These are phyloP conservation scores for Trichodelitschia bisporula DNA, from an alignment of 495 filamentous ascomycete genomes.

Conservation along the genomic window DNA sequence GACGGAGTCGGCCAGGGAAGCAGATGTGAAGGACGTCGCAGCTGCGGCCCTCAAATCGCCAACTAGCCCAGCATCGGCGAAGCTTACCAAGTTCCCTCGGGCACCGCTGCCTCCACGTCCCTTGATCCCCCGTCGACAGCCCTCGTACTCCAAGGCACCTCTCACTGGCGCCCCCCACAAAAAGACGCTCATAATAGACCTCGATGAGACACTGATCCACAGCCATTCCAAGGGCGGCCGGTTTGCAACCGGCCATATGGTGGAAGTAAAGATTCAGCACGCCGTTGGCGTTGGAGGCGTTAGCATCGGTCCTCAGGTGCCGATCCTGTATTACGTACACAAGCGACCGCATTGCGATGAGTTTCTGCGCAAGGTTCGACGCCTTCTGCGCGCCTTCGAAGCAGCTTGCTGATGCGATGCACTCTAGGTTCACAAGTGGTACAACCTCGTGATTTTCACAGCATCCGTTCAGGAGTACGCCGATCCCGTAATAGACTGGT, in stretches of 20 bases:
- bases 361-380: constrained; percentile 55
- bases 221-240: constrained; percentile 88
- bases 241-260: constrained; percentile 95
- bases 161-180: constrained; percentile 24
- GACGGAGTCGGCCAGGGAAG: constrained; percentile 6
- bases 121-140: constrained; percentile 61
- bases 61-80: constrained; percentile 37
- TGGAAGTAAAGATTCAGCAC: constrained; percentile 73
- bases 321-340: constrained; percentile 96
- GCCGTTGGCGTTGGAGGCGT: constrained; percentile 30
- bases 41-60: constrained; percentile 53
- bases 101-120: constrained; percentile 72
- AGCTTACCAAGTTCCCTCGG: constrained; percentile 67
- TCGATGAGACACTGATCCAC: constrained; percentile 94
- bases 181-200: constrained; percentile 85
- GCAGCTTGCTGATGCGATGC: constrained; percentile 1
- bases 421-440: constrained; percentile 68
- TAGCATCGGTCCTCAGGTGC: constrained; percentile 62
- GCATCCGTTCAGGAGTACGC: constrained; percentile 96
- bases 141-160: constrained; percentile 53
- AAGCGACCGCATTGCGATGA: constrained; percentile 94
- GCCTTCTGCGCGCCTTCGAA: constrained; percentile 2
- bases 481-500: constrained; percentile 96
- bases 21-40: constrained; percentile 18
- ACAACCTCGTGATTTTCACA: constrained; percentile 91